Evolutionary conservation across 1,284 basidiomycete genomes (phyloP).

Genomic region (Ceratobasidium sp.): DNA sequence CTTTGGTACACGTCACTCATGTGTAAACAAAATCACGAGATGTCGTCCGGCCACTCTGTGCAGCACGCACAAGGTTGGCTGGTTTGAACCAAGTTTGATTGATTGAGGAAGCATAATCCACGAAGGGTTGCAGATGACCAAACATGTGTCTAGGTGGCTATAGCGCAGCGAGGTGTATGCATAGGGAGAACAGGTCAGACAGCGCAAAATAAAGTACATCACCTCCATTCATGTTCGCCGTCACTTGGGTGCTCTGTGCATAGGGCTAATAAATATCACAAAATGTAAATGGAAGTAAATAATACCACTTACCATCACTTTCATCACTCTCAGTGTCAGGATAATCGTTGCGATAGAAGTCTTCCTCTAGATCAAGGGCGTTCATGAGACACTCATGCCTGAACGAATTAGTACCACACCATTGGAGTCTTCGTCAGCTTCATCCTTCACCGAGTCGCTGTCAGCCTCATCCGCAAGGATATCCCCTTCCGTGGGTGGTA

Average conservation of each 20-base stretch:
- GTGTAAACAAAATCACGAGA: constrained; percentile 36
- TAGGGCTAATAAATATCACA: background rate
- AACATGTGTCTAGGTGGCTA: constrained; percentile 2
- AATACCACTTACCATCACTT: constrained; percentile 27
- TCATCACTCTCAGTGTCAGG: constrained; percentile 42
- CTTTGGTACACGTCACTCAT: constrained; percentile 33
- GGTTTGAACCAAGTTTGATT: constrained; percentile 23
- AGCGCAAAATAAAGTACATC: constrained; percentile 15
- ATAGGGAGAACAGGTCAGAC: background rate
- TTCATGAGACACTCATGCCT: background rate
- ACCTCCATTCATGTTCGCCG: constrained; percentile 39
- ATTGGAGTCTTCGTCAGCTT: constrained; percentile 44
- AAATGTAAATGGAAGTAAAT: background rate
- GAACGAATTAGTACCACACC: constrained; percentile 20
- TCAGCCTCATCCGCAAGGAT: constrained; percentile 40
- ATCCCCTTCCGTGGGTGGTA: constrained; percentile 41
- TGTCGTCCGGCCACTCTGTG: constrained; percentile 6
- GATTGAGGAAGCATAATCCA: constrained; percentile 13
- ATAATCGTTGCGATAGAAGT: constrained; percentile 44
- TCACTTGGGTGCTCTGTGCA: constrained; percentile 22
- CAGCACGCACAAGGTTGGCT: background rate
- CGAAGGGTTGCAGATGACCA: background rate
- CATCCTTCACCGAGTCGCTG: constrained; percentile 43
- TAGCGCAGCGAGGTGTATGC: constrained; percentile 1
- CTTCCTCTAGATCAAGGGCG: constrained; percentile 39